phyloP scores from a whole-genome alignment of 257 asterid genomes.

The Capsicum baccatum region DNA sequence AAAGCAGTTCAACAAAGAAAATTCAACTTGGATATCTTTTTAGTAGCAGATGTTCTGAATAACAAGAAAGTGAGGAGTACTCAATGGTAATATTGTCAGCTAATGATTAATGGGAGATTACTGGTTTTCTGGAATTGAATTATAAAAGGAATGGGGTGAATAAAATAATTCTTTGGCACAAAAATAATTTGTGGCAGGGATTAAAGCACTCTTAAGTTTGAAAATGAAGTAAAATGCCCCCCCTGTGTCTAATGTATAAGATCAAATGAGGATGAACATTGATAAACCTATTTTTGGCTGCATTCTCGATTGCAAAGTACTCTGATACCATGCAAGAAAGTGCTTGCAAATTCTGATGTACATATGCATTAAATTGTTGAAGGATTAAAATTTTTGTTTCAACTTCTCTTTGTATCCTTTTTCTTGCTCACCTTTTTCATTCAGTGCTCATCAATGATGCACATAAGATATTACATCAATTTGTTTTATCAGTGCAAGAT shows the following conservation, averaged over 20 bases:
- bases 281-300: neutral
- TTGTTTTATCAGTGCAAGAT: neutral
- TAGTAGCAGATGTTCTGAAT: constrained; percentile 3
- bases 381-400: neutral
- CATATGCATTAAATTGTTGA: neutral
- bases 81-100: neutral
- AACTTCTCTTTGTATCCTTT: neutral
- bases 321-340: neutral
- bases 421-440: neutral
- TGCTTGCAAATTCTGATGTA: neutral
- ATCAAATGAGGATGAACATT: neutral
- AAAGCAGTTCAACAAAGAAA: neutral
- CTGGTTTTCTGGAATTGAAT: constrained; percentile 13
- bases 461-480: neutral
- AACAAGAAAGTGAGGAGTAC: neutral
- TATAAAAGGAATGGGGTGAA: neutral
- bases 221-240: neutral
- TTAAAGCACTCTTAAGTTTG: neutral
- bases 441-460: neutral
- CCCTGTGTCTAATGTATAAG: neutral
- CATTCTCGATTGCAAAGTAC: neutral
- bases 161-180: neutral
- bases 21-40: neutral
- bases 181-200: neutral
- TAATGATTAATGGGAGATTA: neutral